phyloP scores from a whole-genome alignment of 1,139 yeast species.

The Casaregolazyma suthepensis region DNA sequence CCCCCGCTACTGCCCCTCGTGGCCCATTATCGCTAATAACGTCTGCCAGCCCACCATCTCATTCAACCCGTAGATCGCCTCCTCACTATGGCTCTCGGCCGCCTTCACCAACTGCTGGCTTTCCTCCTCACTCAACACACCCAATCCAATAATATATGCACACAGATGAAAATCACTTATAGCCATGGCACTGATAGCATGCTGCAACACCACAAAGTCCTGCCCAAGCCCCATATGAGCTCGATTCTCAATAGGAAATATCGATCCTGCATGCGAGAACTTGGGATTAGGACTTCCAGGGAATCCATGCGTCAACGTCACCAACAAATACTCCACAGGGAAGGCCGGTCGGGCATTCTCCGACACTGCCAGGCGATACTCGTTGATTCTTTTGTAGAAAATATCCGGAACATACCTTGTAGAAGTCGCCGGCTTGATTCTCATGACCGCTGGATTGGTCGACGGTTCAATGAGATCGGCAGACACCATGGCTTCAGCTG shows the following conservation, averaged over 20 bases:
- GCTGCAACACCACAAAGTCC: slow-evolving; percentile 44
- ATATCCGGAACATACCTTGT: slow-evolving; percentile 91
- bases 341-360: slow-evolving; percentile 91
- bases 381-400: slow-evolving; percentile 76
- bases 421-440: slow-evolving; percentile 64
- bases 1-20: too few relatives aligned
- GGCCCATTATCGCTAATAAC: slow-evolving; percentile 48
- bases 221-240: slow-evolving; percentile 70
- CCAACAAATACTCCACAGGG: slow-evolving; percentile 88
- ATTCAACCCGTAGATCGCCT: slow-evolving; percentile 48
- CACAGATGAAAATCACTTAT: slow-evolving; percentile 70
- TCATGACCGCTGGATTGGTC: slow-evolving; percentile 84
- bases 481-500: slow-evolving; percentile 80
- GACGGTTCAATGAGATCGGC: slow-evolving; percentile 86
- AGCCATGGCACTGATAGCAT: slow-evolving; percentile 29
- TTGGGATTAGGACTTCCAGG: slow-evolving; percentile 57
- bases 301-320: slow-evolving; percentile 89
- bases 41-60: slow-evolving; percentile 77
- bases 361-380: slow-evolving; percentile 81
- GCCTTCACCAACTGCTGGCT: slow-evolving; percentile 41
- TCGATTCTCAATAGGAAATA: slow-evolving; percentile 74
- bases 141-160: slow-evolving; percentile 48
- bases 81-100: slow-evolving; percentile 27
- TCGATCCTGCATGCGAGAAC: slow-evolving; percentile 31
- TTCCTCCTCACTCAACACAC: slow-evolving; percentile 48